Percentiles rank a stretch among this genome's conserved stretches.
Evolutionary conservation across 495 filamentous ascomycete genomes (phyloP).

Genomic region (Neurospora terricola): DNA sequence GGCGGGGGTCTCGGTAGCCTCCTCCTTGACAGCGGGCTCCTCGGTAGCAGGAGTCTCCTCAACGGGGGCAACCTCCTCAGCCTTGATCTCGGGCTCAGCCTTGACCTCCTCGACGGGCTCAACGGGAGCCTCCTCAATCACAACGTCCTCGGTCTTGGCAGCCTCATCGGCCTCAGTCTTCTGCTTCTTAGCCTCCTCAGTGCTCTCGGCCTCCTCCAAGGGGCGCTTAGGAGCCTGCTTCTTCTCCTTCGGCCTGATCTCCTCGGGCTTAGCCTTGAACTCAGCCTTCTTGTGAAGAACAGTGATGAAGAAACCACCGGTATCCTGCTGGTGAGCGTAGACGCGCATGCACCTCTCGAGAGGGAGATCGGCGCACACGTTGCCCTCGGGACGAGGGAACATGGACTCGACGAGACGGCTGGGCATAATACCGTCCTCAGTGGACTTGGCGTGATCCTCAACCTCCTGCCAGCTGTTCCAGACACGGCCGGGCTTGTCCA

Average conservation of each 20-base stretch:
- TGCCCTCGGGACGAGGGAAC: conserved; percentile 59
- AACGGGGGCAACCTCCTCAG: neutral
- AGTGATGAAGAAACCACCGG: conserved; percentile 93
- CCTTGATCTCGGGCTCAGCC: conserved; percentile 16
- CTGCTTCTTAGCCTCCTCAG: conserved; percentile 29
- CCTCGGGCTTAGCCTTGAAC: conserved; percentile 74
- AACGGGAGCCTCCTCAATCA: conserved; percentile 11
- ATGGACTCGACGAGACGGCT: conserved; percentile 64
- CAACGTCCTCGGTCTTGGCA: conserved; percentile 14
- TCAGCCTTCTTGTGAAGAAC: conserved; percentile 86
- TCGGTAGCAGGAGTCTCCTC: conserved; percentile 2
- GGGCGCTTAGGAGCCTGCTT: conserved; percentile 27
- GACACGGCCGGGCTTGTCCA: conserved; percentile 67
- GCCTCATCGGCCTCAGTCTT: conserved; percentile 22
- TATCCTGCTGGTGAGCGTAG: conserved; percentile 92
- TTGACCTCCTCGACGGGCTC: conserved; percentile 15
- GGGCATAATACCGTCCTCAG: conserved; percentile 40
- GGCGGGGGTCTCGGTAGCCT: conserved; percentile 10
- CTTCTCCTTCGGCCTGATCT: conserved; percentile 45
- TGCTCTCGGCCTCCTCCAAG: conserved; percentile 20
- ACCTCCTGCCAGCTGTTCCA: conserved; percentile 74
- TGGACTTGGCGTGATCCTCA: conserved; percentile 49
- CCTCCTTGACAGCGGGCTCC: neutral
- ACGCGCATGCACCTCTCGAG: conserved; percentile 85
- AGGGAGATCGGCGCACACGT: conserved; percentile 50